Base-by-base conservation (phyloP, 2,329 filamentous ascomycete genomes). In the Escovopsis sp. region DNA sequence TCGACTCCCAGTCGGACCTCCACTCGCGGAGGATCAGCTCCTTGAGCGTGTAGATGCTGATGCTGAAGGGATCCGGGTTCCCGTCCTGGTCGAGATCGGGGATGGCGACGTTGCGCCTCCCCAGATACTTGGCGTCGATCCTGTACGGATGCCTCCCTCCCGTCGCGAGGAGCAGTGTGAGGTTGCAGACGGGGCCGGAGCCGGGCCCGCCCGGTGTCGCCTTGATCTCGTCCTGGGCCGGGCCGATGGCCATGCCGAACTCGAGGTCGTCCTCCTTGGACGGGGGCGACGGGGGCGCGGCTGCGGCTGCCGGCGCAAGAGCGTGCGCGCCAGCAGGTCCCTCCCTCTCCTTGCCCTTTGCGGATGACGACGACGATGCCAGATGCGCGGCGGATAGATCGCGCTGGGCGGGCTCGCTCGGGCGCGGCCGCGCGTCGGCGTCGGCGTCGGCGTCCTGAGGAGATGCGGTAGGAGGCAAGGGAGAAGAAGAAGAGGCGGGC, bases 21-120 rank as follows among this genome's bases (percentile, higher is more conserved):
- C 88, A 96, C 55, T 94, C 87, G 48, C 84, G 71, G 63, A 90
- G 72, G 53, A 96, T 94, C 51, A 94, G 63, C 61, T 94, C 86
- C 59, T 94, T 94, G 44, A 96, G 63, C 3, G 84, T 93, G 54
- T 94, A 94, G 34, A 94, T 79, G 45, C 83, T 93, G 59, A 96
- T 85, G 52, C 79, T 82, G 52, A 85, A 87, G 1, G 86, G 86
- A 51, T 94, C 85, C 43, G 72, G 68, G 41, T 59, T 66, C 23
- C 74, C 76, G 18, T 57, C 53, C 39, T 70, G 66, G 9, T 66
- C 71, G 44, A 71, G 59, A 23, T 78, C 77, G 15, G 84, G 79
- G 1, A 90, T 72, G 33, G 70, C 71, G 36, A 94, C 82, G 46
- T 79, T 82, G 40, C 85, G 74, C 57, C 87, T 86, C 36, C 68